phyloP scores from a whole-genome alignment of 257 asterid genomes.

The Fraxinus anomala region DNA sequence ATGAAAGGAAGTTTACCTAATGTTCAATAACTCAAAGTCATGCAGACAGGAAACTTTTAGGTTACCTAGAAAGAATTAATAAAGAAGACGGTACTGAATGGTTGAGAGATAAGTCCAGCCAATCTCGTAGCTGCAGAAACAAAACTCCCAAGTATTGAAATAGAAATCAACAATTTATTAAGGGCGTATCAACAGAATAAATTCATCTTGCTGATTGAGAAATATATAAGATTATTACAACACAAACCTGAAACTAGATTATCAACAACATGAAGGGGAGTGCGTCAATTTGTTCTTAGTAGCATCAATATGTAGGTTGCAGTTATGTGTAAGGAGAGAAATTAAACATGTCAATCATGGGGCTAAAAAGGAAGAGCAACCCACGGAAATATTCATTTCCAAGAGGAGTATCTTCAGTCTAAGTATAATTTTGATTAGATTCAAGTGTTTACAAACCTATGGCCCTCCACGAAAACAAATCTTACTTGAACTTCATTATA shows the following conservation, averaged over 20 bases:
- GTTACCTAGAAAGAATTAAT: constrained; percentile 83
- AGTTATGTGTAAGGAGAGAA: constrained; percentile 3
- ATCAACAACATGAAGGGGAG: constrained; percentile 18
- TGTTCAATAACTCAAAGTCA: constrained; percentile 21
- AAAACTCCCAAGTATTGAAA: constrained; percentile 11
- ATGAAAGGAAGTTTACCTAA: constrained; percentile 15
- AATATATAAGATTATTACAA: constrained; percentile 8
- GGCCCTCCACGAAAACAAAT: not conserved
- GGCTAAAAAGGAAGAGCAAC: constrained; percentile 17
- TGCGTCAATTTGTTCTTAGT: constrained; percentile 3
- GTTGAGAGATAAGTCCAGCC: constrained; percentile 96
- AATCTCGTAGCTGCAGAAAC: constrained; percentile 78
- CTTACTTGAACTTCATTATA: not conserved
- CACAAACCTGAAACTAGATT: constrained; percentile 5
- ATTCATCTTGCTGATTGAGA: constrained; percentile 21
- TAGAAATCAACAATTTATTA: constrained; percentile 14
- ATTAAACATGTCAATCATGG: not conserved
- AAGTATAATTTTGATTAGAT: not conserved
- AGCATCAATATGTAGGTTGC: constrained; percentile 1
- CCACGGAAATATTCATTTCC: constrained; percentile 11
- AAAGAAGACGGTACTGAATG: constrained; percentile 94
- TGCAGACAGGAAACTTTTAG: constrained; percentile 22
- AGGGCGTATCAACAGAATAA: constrained; percentile 6
- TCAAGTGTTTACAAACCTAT: not conserved
- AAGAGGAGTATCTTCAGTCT: constrained; percentile 8